Evolutionary conservation across 2,329 filamentous ascomycete genomes (phyloP).

Genomic region (Pseudocercospora musae): DNA sequence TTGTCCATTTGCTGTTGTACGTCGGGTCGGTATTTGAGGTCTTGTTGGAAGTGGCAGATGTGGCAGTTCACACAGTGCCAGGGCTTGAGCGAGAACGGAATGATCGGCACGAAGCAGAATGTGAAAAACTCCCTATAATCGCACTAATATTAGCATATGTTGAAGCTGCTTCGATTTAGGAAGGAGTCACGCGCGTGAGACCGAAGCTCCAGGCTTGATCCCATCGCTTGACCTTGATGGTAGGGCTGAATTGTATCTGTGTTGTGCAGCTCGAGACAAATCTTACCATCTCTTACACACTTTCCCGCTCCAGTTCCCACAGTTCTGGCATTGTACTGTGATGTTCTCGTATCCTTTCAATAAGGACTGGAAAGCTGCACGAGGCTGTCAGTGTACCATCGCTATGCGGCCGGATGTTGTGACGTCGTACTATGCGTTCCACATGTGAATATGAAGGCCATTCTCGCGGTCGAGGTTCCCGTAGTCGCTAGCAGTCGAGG

Average conservation of each 20-base stretch:
- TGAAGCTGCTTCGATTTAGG: background rate
- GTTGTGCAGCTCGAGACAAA: background rate
- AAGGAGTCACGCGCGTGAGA: background rate
- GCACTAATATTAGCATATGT: background rate
- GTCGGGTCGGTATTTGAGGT: slow-evolving; percentile 44
- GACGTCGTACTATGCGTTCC: slow-evolving; percentile 45
- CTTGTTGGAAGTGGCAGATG: slow-evolving; percentile 73
- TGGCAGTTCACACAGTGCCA: slow-evolving; percentile 64
- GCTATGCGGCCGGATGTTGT: background rate
- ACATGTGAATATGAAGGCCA: slow-evolving; percentile 49
- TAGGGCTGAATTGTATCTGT: background rate
- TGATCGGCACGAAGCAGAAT: slow-evolving; percentile 44
- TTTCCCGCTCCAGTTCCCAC: slow-evolving; percentile 48
- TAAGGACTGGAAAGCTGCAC: slow-evolving; percentile 44
- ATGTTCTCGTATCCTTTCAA: slow-evolving; percentile 50
- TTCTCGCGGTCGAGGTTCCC: slow-evolving; percentile 6
- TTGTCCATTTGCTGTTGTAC: slow-evolving; percentile 37
- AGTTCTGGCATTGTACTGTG: slow-evolving; percentile 52
- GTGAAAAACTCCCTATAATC: slow-evolving; percentile 63
- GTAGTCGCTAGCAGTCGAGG: background rate
- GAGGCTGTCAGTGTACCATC: slow-evolving; percentile 7
- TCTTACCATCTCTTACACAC: slow-evolving; percentile 45
- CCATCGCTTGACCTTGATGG: slow-evolving; percentile 14
- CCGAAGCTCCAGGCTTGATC: background rate
- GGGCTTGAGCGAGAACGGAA: slow-evolving; percentile 62